phyloP scores from a whole-genome alignment of 2,329 filamentous ascomycete species.

The Rhytidhysteron rufulum region DNA sequence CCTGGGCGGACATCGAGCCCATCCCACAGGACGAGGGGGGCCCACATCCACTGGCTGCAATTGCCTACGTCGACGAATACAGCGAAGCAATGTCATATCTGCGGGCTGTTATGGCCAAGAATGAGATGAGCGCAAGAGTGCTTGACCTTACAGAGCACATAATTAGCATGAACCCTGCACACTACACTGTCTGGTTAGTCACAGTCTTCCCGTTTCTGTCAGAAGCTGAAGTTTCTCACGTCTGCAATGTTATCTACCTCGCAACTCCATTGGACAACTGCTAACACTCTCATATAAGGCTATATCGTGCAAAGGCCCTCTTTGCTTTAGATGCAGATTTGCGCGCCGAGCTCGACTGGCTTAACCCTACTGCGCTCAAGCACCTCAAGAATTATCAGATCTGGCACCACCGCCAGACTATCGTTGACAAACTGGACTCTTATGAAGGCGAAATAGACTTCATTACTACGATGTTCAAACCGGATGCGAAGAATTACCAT shows the following conservation, averaged over 20 bases:
- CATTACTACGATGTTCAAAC: slow-evolving; percentile 71
- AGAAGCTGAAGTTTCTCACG: no score
- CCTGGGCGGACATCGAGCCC: slow-evolving; percentile 80
- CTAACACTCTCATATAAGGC: slow-evolving; percentile 38
- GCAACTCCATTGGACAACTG: background rate
- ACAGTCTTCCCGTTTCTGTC: background rate
- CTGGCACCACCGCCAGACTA: slow-evolving; percentile 66
- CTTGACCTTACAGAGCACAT: slow-evolving; percentile 82
- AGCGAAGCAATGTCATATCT: slow-evolving; percentile 90
- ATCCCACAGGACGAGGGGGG: slow-evolving; percentile 80
- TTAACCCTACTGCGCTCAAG: slow-evolving; percentile 75
- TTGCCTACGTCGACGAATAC: slow-evolving; percentile 87
- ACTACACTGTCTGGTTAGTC: slow-evolving; percentile 89
- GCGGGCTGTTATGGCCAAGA: slow-evolving; percentile 83
- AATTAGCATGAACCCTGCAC: slow-evolving; percentile 89
- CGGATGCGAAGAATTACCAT: slow-evolving; percentile 96
- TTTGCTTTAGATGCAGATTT: slow-evolving; percentile 63
- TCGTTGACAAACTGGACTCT: slow-evolving; percentile 55
- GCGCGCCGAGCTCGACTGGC: slow-evolving; percentile 73
- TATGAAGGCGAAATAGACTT: slow-evolving; percentile 69
- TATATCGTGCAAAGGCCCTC: slow-evolving; percentile 82
- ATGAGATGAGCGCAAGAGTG: slow-evolving; percentile 77
- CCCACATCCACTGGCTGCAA: slow-evolving; percentile 74
- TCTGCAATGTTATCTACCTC: background rate
- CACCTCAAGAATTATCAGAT: slow-evolving; percentile 99